Evolutionary conservation across 2,329 filamentous ascomycete species (phyloP).

Genomic region (Simplicillium sp.): DNA sequence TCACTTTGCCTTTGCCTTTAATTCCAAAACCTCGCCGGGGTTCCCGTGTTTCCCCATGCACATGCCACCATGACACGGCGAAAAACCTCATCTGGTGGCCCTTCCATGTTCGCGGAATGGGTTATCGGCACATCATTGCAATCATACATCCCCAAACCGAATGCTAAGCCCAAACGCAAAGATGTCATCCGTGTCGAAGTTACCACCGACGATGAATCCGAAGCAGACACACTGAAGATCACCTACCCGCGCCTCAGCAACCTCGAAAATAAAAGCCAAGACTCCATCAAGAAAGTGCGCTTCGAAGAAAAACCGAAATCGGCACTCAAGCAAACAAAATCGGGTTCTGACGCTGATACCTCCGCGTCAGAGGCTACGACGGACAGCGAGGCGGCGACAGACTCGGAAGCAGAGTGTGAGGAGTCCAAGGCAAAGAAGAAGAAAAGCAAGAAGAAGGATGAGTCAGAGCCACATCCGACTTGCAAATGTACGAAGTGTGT

Average conservation of each 20-base stretch:
- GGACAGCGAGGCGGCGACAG: constrained; percentile 9
- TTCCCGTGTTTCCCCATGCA: no score
- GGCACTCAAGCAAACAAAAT: constrained; percentile 23
- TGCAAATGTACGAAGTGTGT: constrained; percentile 23
- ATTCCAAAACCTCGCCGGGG: background rate
- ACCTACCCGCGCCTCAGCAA: constrained; percentile 34
- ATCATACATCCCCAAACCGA: constrained; percentile 14
- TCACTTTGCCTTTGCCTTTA: background rate
- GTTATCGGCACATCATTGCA: constrained; percentile 26
- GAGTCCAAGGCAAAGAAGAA: constrained; percentile 4
- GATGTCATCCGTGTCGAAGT: constrained; percentile 30
- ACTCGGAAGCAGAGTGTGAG: constrained; percentile 6
- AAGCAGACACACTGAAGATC: constrained; percentile 36
- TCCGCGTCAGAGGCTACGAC: constrained; percentile 6
- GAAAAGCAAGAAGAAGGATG: constrained; percentile 10
- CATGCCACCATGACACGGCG: background rate
- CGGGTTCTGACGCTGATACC: constrained; percentile 12
- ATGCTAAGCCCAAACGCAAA: constrained; percentile 12
- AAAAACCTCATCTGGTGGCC: constrained; percentile 2
- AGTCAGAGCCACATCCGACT: no score
- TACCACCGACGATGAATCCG: constrained; percentile 42
- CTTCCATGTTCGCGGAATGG: constrained; percentile 27
- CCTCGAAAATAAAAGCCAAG: constrained; percentile 4
- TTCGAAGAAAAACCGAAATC: constrained; percentile 28
- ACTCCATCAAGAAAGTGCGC: constrained; percentile 29